Base-by-base conservation (phyloP, 2,329 filamentous ascomycete species). In the Talaromyces rugulosus region DNA sequence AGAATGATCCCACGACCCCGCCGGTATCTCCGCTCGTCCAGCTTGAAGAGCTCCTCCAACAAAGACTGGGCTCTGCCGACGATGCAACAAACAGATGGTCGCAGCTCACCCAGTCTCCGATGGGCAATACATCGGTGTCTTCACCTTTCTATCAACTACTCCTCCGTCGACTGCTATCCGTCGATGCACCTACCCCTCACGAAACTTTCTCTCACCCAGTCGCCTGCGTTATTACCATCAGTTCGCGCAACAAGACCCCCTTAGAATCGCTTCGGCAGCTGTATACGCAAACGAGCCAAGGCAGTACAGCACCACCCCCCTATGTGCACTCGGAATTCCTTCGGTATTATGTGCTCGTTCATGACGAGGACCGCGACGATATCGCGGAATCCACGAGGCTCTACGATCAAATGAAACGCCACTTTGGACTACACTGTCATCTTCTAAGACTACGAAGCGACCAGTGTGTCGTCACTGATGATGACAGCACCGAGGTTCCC, bases 401-500 rank as follows among this genome's bases (percentile, higher is more conserved):
- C 31, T 99, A 96, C 75, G 95, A 99, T 69, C 92, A 97, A 75
- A 99, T 99, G 96, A 99, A 98, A 77, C 87, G 95, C n/a, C 92
- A 97, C 77, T 91, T 99, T 66, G 95, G 95, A 1, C 81, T 98
- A 55, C 93, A 99, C 76, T 99, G 95, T 72, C 95, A 99, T 76
- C 82, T 99, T 11, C 81, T 99, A 36, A 83, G 96, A 65, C 80
- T 99, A 57, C 86, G 94, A 68, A 96, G 91, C 70, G 89, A 87
- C 42, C 90, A 92, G 72, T 94, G 92, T 74, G 88, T 91, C 40
- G 87, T 93, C 65, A 93, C 92, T 1, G 95, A 98, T 74, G 93
- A 97, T 72, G 94, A 98, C 71, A 94, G 91, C 70, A 86, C 92
- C 68, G 86, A 87, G 58, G 82, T 97, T 27, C 91, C 94, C 1